Conservation (phyloP, 495 filamentous ascomycete species). For the Penicillium pulvis region DNA sequence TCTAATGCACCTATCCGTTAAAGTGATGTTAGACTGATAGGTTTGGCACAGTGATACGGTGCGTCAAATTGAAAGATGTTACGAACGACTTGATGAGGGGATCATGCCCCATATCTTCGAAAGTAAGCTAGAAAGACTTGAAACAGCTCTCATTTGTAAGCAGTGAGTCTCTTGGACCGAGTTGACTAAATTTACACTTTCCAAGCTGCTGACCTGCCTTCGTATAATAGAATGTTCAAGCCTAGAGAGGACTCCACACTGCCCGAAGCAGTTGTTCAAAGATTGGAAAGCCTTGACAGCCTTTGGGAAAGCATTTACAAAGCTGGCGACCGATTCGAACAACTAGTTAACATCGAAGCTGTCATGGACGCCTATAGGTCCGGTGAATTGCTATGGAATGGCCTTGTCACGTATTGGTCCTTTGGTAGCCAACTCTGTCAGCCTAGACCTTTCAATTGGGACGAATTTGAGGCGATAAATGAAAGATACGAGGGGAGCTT, state of each 20-base stretch:
- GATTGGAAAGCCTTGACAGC: not conserved
- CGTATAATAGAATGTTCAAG: not conserved
- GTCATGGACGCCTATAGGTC: conserved; percentile 1
- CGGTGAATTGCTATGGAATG: not conserved
- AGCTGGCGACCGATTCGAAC: not conserved
- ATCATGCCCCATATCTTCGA: conserved; percentile 4
- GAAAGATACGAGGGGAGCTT: not conserved
- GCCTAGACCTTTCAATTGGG: conserved; percentile 7
- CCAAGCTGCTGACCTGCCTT: not conserved
- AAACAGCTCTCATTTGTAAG: not conserved
- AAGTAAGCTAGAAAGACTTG: not conserved
- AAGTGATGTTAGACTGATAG: too few relatives aligned
- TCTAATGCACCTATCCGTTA: not conserved
- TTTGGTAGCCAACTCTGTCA: not conserved
- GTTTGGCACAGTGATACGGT: not conserved
- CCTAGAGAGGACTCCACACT: not conserved
- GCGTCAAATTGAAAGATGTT: not conserved
- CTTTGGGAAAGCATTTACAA: not conserved
- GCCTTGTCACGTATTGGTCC: conserved; percentile 10
- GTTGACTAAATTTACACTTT: not conserved
- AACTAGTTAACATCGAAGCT: conserved; percentile 1
- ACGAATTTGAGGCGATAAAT: conserved; percentile 1
- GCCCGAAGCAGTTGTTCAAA: not conserved
- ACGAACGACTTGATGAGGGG: not conserved
- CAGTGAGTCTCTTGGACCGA: too few relatives aligned